Percentiles rank a stretch among this genome's conserved stretches.
Evolutionary conservation across 1,284 basidiomycete genomes (phyloP).

Genomic region (Pyrrhoderma noxium): DNA sequence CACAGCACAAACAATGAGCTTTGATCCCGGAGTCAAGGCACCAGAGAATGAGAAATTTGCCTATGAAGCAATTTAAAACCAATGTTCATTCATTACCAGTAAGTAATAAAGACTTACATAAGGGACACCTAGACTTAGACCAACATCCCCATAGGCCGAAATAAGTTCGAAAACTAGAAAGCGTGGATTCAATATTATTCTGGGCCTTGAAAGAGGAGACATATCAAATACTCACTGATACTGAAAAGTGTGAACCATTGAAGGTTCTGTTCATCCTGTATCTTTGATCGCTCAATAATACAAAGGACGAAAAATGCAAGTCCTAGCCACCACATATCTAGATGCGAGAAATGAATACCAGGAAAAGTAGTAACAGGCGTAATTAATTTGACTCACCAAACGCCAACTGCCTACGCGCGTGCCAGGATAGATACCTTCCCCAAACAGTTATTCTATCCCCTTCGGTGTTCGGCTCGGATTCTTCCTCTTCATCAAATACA

Average conservation of each 20-base stretch:
- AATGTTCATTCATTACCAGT: not conserved
- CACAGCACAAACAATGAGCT: conserved; percentile 77
- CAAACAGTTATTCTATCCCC: conserved; percentile 53
- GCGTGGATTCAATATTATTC: not conserved
- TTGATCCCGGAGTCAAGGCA: conserved; percentile 73
- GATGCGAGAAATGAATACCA: not conserved
- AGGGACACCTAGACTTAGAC: conserved; percentile 68
- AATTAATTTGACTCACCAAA: conserved; percentile 29
- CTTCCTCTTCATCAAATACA: conserved; percentile 39
- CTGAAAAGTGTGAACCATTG: conserved; percentile 77
- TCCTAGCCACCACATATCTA: conserved; percentile 88
- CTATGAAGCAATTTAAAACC: conserved; percentile 29
- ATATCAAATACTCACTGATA: conserved; percentile 41
- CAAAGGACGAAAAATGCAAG: conserved; percentile 75
- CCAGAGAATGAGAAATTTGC: conserved; percentile 77
- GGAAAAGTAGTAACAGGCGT: not conserved
- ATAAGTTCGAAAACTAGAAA: conserved; percentile 75
- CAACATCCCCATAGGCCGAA: conserved; percentile 89
- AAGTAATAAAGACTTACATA: conserved; percentile 35
- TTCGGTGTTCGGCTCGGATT: conserved; percentile 35
- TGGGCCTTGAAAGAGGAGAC: too few species aligned
- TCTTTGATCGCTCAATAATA: conserved; percentile 73
- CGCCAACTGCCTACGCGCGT: conserved; percentile 81
- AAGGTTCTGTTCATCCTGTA: conserved; percentile 45
- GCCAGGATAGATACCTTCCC: conserved; percentile 71